phyloP scores from a whole-genome alignment of 805 yeast species.

The Yamadazyma insecticola region DNA sequence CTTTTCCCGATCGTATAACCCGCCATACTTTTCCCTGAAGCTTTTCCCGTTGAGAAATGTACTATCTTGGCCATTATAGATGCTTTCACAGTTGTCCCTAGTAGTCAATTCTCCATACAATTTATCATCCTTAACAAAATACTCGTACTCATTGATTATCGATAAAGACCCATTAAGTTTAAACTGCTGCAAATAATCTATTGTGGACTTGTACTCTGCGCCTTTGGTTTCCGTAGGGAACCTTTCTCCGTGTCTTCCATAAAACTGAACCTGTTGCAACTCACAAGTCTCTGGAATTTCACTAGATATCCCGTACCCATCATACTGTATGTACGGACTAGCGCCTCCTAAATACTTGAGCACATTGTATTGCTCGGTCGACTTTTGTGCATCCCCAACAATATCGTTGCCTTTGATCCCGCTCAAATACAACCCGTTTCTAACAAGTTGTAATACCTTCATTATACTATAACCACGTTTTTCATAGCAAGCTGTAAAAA shows the following conservation, averaged over 20 bases:
- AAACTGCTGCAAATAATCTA: conserved; percentile 17
- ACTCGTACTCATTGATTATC: conserved; percentile 50
- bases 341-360: conserved; percentile 49
- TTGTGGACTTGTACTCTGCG: conserved; percentile 17
- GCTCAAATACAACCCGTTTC: no score
- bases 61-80: conserved; percentile 50
- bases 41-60: conserved; percentile 45
- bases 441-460: no score
- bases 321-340: conserved; percentile 50
- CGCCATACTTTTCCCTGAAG: conserved; percentile 47
- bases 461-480: no score
- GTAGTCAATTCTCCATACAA: conserved; percentile 47
- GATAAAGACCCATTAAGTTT: conserved; percentile 45
- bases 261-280: conserved; percentile 62
- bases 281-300: conserved; percentile 45
- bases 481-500: no score
- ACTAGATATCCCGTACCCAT: conserved; percentile 50
- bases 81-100: conserved; percentile 36
- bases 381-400: no score
- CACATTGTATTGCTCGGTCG: conserved; percentile 43
- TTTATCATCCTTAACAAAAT: conserved; percentile 35
- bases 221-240: conserved; percentile 37
- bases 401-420: no score
- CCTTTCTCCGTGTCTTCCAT: conserved; percentile 78
- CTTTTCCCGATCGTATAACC: conserved; percentile 31